Evolutionary conservation across 2,329 filamentous ascomycete species (phyloP), one percentile per base, ranked within the genome.

Genomic region (Cadophora sp.): DNA sequence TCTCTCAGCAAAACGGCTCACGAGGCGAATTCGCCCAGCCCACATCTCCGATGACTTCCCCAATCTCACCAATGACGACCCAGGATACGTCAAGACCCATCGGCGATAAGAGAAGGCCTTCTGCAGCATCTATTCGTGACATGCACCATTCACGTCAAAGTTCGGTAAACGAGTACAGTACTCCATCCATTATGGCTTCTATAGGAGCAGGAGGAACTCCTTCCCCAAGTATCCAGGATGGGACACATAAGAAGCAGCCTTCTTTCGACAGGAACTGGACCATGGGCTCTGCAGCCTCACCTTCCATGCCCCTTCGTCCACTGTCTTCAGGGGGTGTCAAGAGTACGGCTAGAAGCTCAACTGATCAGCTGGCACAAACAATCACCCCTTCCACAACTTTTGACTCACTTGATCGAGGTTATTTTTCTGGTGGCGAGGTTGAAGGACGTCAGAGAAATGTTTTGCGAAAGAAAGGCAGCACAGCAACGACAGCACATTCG

Each of bases 381-480:
- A 62, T 64, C 20, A 62, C 39, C 24, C 68, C 72, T 27, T 59
- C 69, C 13, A 70, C 67, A 92, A 96, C 68, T 79, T 93, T 74
- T 53, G 75, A 77, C 55, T 36, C 68, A 13, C 61, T 75, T 18
- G 96, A 98, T 74, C 87, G 93, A 43, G 95, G 94, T 27, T 98
- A 98, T 78, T 97, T 97, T 76, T 97, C 95, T 8, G 93, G 94
- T 3, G 91, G 91, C 18, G 95, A 98, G 75, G 83, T 89, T 13
- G 94, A 97, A 70, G 87, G 87, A 51, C 88, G 91, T 66, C 89
- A 87, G 73, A 87, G 92, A 55, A 96, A 93, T 76, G 83, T 96
- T 56, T 82, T 97, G 71, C 93, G 92, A 78, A 96, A 96, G 80
- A 89, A 92, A 66, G 87, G 89, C 67, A 89, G 87, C 69, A 79